Evolutionary conservation across 495 filamentous ascomycete species (phyloP).

Genomic region (Penicillium coprophilum): DNA sequence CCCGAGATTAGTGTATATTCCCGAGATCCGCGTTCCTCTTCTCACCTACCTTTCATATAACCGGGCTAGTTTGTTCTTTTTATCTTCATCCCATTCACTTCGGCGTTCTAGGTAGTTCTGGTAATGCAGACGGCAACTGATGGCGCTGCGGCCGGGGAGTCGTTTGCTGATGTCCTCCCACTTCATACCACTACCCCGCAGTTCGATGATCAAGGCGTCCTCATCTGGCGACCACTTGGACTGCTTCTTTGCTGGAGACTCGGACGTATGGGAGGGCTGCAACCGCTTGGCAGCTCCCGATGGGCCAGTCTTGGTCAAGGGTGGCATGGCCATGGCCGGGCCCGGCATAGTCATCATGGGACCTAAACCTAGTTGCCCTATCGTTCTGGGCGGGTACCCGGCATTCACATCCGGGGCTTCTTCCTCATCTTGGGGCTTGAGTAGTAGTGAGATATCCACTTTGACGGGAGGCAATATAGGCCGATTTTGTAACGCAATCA

Average conservation of each 20-base stretch:
- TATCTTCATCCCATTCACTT: slow-evolving; percentile 93
- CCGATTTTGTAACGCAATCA: slow-evolving; percentile 53
- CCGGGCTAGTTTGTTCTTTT: slow-evolving; percentile 92
- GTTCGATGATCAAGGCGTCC: slow-evolving; percentile 82
- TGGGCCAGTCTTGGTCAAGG: slow-evolving; percentile 34
- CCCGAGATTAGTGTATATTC: neutral
- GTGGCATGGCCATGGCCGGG: slow-evolving; percentile 31
- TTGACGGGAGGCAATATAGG: slow-evolving; percentile 58
- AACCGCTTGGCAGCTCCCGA: slow-evolving; percentile 51
- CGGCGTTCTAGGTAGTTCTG: slow-evolving; percentile 94
- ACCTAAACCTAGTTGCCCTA: slow-evolving; percentile 42
- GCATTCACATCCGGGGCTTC: slow-evolving; percentile 60
- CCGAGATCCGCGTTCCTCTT: too few species aligned
- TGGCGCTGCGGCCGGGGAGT: slow-evolving; percentile 85
- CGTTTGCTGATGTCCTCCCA: slow-evolving; percentile 97
- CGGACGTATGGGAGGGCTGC: slow-evolving; percentile 50
- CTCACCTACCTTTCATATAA: slow-evolving; percentile 93
- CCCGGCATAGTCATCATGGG: slow-evolving; percentile 34
- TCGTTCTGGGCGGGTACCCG: slow-evolving; percentile 51
- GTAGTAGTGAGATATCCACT: slow-evolving; percentile 86
- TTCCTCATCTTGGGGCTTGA: slow-evolving; percentile 79
- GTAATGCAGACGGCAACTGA: slow-evolving; percentile 92
- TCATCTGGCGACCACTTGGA: slow-evolving; percentile 95
- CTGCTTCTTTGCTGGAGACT: slow-evolving; percentile 88
- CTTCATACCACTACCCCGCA: slow-evolving; percentile 88